Evolutionary conservation across 352 stramenopile genomes (phyloP), one percentile per base, ranked within the genome.

Genomic region (Peronospora belbahrii): DNA sequence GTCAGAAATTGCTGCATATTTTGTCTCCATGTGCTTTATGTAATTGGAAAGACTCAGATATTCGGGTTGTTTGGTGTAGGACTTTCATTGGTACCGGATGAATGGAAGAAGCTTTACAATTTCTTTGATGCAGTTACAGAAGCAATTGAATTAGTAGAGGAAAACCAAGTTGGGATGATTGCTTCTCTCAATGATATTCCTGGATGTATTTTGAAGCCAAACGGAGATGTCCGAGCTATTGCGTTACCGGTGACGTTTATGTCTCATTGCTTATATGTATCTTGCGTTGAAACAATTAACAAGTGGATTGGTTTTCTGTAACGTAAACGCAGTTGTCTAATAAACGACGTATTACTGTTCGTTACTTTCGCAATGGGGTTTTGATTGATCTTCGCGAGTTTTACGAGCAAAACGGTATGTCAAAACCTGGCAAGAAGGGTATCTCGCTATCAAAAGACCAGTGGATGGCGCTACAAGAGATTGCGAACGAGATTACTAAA

Each of bases 371-470:
- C 20, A 52, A 59, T 1, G 52, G 38, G 3, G 63, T 83, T 7
- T 51, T 88, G 20, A 61, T 89, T 5, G 73, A 91, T 28, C 22
- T 89, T 0, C 73, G 80, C n/a, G 77, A 89, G 48, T 89, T 67
- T 39, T 89, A 89, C 31, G 68, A 87, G 13, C 44, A 78, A 44
- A 56, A 82, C 15, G 65, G 66, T 3, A 48, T 68, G 18, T 39
- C 52, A 19, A 85, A 81, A 42, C 80, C 80, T 28, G 73, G 75
- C n/a, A 84, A 83, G 35, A 89, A 91, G 48, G 77, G 77, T 8
- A 85, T 91, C 23, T 80, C 79, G 18, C 59, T 91, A 7, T 84
- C 70, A 0, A 82, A 70, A 36, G 70, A 85, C 7, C 76, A 88
- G 39, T 88, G 74, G 73, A 23, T 40, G 5, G 57, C 56, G 35